Evolutionary conservation across 2,329 filamentous ascomycete species (phyloP).

Genomic region (Penicillium paneum): DNA sequence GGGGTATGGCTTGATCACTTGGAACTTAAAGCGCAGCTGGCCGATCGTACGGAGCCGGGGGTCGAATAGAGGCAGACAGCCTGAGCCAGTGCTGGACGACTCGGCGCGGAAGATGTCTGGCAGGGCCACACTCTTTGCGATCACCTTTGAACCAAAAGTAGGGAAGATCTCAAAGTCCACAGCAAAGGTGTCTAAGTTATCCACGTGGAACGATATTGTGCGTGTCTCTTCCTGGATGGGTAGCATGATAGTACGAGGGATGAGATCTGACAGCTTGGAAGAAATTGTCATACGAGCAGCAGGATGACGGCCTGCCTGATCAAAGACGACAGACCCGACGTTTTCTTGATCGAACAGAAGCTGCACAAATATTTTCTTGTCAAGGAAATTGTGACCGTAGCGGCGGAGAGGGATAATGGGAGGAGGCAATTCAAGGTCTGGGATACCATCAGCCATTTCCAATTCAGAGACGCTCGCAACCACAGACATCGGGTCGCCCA

Average conservation of each 20-base stretch:
- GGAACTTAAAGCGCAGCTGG: constrained; percentile 88
- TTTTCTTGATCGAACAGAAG: constrained; percentile 75
- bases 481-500: constrained; percentile 26
- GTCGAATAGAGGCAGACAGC: constrained; percentile 87
- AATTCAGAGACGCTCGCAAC: constrained; percentile 51
- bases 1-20: constrained; percentile 93
- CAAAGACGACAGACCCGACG: constrained; percentile 78
- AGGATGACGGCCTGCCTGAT: constrained; percentile 94
- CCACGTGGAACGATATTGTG: constrained; percentile 91
- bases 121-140: constrained; percentile 89
- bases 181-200: constrained; percentile 86
- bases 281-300: constrained; percentile 93
- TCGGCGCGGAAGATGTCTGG: constrained; percentile 79
- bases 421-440: constrained; percentile 84
- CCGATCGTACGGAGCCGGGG: constrained; percentile 87
- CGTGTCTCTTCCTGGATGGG: constrained; percentile 96
- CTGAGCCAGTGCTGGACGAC: constrained; percentile 71
- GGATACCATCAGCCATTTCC: constrained; percentile 78
- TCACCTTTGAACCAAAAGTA: constrained; percentile 94
- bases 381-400: constrained; percentile 97
- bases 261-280: constrained; percentile 91
- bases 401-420: constrained; percentile 92
- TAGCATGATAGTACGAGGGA: constrained; percentile 91
- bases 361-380: constrained; percentile 94
- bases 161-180: constrained; percentile 98